A percentile compares a stretch with the other conserved stretches of the same genome.
Conservation (phyloP, 2,329 filamentous ascomycete species). For the Penicillium oxalicum region DNA sequence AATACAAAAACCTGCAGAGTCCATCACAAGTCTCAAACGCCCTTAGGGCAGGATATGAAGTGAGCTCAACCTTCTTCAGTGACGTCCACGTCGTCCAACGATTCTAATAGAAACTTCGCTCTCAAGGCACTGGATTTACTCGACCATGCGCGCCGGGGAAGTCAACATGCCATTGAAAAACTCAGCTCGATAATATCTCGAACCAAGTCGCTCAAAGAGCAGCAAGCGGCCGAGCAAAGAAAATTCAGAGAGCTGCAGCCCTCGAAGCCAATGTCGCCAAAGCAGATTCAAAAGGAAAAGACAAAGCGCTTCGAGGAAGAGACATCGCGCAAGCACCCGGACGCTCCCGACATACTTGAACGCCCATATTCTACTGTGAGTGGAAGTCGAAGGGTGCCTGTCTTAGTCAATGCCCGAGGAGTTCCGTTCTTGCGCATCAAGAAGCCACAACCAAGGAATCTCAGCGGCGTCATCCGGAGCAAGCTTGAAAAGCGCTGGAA, state of each 20-base stretch:
- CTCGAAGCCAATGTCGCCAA: constrained; percentile 19
- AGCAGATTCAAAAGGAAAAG: constrained; percentile 22
- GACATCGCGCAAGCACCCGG: constrained; percentile 29
- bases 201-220: constrained; percentile 17
- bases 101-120: constrained; percentile 5
- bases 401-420: constrained; percentile 38
- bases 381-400: constrained; percentile 37
- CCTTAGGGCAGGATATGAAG: constrained; percentile 40
- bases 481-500: constrained; percentile 34
- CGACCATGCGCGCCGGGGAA: constrained; percentile 27
- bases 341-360: constrained; percentile 30
- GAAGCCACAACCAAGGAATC: constrained; percentile 38
- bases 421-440: constrained; percentile 41
- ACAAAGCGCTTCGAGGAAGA: constrained; percentile 21
- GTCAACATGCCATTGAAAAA: constrained; percentile 18
- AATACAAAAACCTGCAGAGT: constrained; percentile 35
- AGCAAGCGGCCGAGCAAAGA: constrained; percentile 18
- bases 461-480: constrained; percentile 33
- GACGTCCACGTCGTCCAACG: background rate
- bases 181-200: constrained; percentile 26
- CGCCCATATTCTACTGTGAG: constrained; percentile 30
- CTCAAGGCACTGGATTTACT: constrained; percentile 36
- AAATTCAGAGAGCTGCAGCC: constrained; percentile 11
- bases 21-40: constrained; percentile 35
- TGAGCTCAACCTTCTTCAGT: constrained; percentile 11